Conservation (phyloP, 805 yeast genomes). For the Maudiozyma bulderi region DNA sequence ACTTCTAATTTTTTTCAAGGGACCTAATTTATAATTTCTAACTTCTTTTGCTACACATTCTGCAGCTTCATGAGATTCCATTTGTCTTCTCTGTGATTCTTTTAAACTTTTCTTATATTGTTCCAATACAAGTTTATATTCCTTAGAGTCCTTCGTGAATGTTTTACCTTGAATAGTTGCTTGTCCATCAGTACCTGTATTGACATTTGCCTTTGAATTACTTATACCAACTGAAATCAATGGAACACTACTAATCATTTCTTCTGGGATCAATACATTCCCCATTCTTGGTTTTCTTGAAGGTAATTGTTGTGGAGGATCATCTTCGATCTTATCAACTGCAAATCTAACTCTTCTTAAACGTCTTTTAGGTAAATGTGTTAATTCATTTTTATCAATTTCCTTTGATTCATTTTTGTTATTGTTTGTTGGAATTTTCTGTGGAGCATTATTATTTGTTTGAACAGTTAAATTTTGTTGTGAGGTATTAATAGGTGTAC, state of each 20-base stretch:
- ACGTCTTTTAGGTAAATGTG: conserved; percentile 16
- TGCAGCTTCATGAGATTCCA: conserved; percentile 68
- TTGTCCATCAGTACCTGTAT: not conserved
- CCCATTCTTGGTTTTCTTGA: conserved; percentile 76
- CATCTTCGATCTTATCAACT: conserved; percentile 56
- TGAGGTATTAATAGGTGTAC: not conserved
- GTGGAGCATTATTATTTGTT: not conserved
- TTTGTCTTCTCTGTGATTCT: conserved; percentile 64
- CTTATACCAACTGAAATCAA: conserved; percentile 64
- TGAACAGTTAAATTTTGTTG: not conserved
- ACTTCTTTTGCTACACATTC: conserved; percentile 62
- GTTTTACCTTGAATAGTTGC: conserved; percentile 6
- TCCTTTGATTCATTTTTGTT: not conserved
- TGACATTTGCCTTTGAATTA: conserved; percentile 20
- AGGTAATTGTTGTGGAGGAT: conserved; percentile 94
- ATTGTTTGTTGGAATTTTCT: not conserved
- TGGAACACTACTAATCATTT: conserved; percentile 47
- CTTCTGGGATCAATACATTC: conserved; percentile 64
- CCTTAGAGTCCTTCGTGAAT: conserved; percentile 29
- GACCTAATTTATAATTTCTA: conserved; percentile 31
- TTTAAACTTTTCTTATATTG: conserved; percentile 43
- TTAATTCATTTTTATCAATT: not conserved
- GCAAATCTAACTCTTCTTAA: conserved; percentile 70
- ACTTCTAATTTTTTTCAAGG: not conserved
- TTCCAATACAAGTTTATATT: conserved; percentile 48